These are phyloP conservation scores for Verticillium alfalfae DNA, from an alignment of 2,329 filamentous ascomycete species.

Conservation along the genomic window DNA sequence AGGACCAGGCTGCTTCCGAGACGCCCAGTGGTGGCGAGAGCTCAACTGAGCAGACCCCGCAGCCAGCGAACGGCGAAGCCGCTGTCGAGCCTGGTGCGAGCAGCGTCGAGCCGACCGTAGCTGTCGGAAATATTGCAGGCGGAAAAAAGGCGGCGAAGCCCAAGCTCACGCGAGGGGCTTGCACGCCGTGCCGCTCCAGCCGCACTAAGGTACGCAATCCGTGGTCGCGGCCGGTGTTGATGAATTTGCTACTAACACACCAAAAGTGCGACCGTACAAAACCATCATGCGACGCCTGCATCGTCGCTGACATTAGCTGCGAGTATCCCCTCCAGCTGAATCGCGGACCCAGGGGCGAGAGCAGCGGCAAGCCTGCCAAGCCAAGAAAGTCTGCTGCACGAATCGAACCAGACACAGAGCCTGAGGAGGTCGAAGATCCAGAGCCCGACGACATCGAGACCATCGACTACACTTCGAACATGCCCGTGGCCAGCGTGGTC, in stretches of 20 bases:
- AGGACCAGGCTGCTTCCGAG: slow-evolving; percentile 21
- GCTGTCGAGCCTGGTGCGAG: background rate
- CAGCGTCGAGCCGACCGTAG: background rate
- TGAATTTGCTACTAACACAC: slow-evolving; percentile 9
- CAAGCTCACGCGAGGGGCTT: slow-evolving; percentile 23
- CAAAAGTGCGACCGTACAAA: slow-evolving; percentile 32
- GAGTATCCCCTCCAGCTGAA: slow-evolving; percentile 29
- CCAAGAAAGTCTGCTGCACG: slow-evolving; percentile 10
- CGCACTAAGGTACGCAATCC: slow-evolving; percentile 29
- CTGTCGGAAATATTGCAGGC: background rate
- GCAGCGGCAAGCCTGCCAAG: background rate
- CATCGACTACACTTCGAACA: slow-evolving; percentile 10
- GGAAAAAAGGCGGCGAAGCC: slow-evolving; percentile 3
- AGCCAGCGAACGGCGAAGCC: background rate
- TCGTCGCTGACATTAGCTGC: slow-evolving; percentile 23
- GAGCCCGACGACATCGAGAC: slow-evolving; percentile 11
- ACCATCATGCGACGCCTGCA: slow-evolving; percentile 33
- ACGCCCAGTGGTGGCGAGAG: slow-evolving; percentile 17
- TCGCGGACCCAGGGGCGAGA: slow-evolving; percentile 9
- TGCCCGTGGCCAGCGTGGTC: slow-evolving; percentile 21
- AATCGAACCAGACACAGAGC: slow-evolving; percentile 9
- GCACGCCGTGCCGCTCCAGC: slow-evolving; percentile 27
- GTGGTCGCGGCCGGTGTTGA: no score
- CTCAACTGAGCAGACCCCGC: slow-evolving; percentile 11
- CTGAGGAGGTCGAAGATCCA: slow-evolving; percentile 9